phyloP scores from a whole-genome alignment of 257 asterid genomes.

The Solanum piurae region DNA sequence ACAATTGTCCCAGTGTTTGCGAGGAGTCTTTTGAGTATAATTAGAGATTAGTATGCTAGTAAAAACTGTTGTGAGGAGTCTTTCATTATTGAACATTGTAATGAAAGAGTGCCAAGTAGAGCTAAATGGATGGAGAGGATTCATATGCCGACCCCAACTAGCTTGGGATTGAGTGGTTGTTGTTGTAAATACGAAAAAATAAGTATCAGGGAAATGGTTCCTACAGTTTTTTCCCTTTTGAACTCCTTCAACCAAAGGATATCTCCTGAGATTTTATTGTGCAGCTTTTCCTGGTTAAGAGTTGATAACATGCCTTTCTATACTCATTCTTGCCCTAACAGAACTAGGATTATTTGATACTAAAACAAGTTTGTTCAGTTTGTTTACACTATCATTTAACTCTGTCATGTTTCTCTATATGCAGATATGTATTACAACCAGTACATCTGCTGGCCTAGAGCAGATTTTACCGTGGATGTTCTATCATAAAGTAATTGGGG shows the following conservation, averaged over 20 bases:
- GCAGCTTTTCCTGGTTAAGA: not conserved
- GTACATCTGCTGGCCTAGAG: slow-evolving; percentile 53
- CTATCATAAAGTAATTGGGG: slow-evolving; percentile 57
- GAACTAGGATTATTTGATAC: not conserved
- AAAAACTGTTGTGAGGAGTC: not conserved
- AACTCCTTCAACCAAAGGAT: not conserved
- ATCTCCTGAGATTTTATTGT: not conserved
- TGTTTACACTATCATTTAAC: not conserved
- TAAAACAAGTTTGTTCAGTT: not conserved
- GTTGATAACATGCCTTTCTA: not conserved
- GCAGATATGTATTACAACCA: slow-evolving; percentile 57
- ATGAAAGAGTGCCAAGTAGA: not conserved
- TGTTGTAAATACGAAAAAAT: too few relatives aligned
- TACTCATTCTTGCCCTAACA: not conserved
- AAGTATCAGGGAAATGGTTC: not conserved
- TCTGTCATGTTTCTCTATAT: not conserved
- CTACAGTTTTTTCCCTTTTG: not conserved
- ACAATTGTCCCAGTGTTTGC: not conserved
- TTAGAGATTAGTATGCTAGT: not conserved
- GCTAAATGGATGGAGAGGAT: not conserved
- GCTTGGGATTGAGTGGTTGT: not conserved
- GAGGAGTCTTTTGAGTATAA: not conserved
- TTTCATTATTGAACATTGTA: not conserved
- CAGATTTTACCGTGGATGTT: slow-evolving; percentile 71
- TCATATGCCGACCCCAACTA: not conserved